Base-by-base conservation (phyloP, 78 protist genomes). In the Anaeramoeba flamelloides region DNA sequence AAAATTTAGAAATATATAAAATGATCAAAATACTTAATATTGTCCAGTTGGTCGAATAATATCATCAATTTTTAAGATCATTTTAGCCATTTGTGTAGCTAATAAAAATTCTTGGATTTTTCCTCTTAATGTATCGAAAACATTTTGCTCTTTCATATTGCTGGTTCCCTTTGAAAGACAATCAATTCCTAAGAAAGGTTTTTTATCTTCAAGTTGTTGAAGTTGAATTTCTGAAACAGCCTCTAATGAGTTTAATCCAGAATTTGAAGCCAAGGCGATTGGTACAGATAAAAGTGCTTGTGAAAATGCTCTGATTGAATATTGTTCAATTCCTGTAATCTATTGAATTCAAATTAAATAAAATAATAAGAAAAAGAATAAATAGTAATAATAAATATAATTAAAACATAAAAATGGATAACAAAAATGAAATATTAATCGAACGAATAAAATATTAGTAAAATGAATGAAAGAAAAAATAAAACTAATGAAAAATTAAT, bases 61-160 rank as follows among this genome's bases (percentile, higher is more conserved):
- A 80, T 95, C 99, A 79, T 97, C 99, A 74, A 97, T 94, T 91
- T 97, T 97, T 38, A 97, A 87, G 53, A 97, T 93, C 99, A 97
- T 97, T 88, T 92, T 90, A 79, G 95, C 4, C 84, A 87, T 78
- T 74, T 98, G 99, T 31, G 96, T 90, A 30, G 99, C 99, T 0
- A 98, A 88, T 75, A 87, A 65, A 36, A 95, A 1, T 89, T 98
- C 99, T 85, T 92, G 96, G 78, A 86, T 82, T 92, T 98, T 98
- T 75, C 92, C 94, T 41, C 87, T 89, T 36, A 98, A 90, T 32
- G 99, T 90, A 84, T 98, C 99, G 34, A 91, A 90, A 26, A 95
- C 98, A 39, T 34, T 30, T 89, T 95, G 97, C 33, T 78, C 86
- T 84, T 82, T 82, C 98, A 96, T 94, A 87, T 94, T 91, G 31